A percentile compares a stretch with the other conserved stretches of the same genome.
Conservation (phyloP, 2,329 filamentous ascomycete species). For the Fusarium verticillioides region DNA sequence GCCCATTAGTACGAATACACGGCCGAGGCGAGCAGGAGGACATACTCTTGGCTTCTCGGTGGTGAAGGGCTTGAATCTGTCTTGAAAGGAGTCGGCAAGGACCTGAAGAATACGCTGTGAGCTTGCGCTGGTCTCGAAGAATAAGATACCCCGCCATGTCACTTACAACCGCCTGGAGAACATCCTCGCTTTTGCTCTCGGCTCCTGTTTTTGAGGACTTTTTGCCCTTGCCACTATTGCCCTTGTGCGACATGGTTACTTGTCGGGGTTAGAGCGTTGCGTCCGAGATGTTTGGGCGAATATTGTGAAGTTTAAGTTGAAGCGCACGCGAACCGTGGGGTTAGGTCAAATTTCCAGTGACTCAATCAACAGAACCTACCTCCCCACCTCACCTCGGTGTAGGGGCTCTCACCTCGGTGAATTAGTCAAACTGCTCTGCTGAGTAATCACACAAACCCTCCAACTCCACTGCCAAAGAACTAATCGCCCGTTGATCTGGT, state of each 20-base stretch:
- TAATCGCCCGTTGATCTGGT: background rate
- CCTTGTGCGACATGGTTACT: slow-evolving; percentile 58
- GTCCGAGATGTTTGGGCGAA: slow-evolving; percentile 17
- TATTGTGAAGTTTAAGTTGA: slow-evolving; percentile 27
- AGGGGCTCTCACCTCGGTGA: slow-evolving; percentile 15
- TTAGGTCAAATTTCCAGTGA: slow-evolving; percentile 44
- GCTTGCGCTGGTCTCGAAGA: slow-evolving; percentile 28
- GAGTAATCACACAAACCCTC: slow-evolving; percentile 13
- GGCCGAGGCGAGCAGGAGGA: background rate
- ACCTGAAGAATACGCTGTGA: slow-evolving; percentile 63
- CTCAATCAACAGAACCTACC: slow-evolving; percentile 44
- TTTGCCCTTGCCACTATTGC: slow-evolving; percentile 62
- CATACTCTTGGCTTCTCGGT: slow-evolving; percentile 86
- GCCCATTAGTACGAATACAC: slow-evolving; percentile 31
- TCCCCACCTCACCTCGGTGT: slow-evolving; percentile 44
- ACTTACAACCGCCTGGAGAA: slow-evolving; percentile 67
- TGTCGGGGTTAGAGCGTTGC: slow-evolving; percentile 21
- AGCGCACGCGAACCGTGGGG: slow-evolving; percentile 29
- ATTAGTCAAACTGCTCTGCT: background rate
- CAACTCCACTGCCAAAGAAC: background rate
- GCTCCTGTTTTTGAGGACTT: slow-evolving; percentile 62
- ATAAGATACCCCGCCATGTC: slow-evolving; percentile 44
- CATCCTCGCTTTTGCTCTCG: slow-evolving; percentile 68
- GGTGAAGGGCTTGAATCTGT: slow-evolving; percentile 89
- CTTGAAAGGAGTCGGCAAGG: slow-evolving; percentile 94